Base-by-base conservation (phyloP, 2,329 filamentous ascomycete genomes). In the Ophiostoma angusticollis region DNA sequence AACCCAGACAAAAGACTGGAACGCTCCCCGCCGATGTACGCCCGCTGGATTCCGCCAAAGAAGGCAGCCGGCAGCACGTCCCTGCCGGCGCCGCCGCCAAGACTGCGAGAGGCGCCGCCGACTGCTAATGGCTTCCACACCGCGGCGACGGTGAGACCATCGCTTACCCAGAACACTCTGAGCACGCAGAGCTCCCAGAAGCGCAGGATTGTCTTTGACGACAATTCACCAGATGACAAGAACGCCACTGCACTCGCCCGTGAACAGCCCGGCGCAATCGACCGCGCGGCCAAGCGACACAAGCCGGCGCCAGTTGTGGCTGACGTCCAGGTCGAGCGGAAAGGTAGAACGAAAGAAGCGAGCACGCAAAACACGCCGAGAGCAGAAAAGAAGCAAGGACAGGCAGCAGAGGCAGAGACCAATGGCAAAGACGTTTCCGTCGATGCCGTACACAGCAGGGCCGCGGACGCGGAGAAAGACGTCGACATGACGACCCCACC, bases 31-130 rank as follows among this genome's bases (percentile, higher is more conserved):
- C 48, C 11, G 0, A 52, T 54, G 50, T 62, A 62, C 45, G 54
- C 54, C 13, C 52, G 59, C 47, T 62, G 60, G 39, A 51, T 62
- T 1, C 55, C 58, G 6, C 43, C 55, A 1, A 59, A 58, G 46
- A 43, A 51, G 11, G 39, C 35, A 12, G 39, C 25, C 25, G 11
- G 31, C 22, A 28, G 43, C 45, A 28, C 25, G 6, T 11, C 31
- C 16, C 18, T 14, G 31, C 27, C 36, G 8, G 21, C 30, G 12
- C 32, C 40, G 12, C 7, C 48, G 37, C 25, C 51, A 45, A 46
- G 48, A 46, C 22, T 52, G 49, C 32, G n/a, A n/a, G n/a, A n/a
- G n/a, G n/a, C n/a, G n/a, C n/a, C n/a, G n/a, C n/a, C n/a, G n/a
- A n/a, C n/a, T n/a, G n/a, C n/a, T n/a, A n/a, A n/a, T n/a, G n/a